These are phyloP conservation scores for Podaxis sp. DNA, from an alignment of 768 basidiomycete species.

Conservation along the genomic window DNA sequence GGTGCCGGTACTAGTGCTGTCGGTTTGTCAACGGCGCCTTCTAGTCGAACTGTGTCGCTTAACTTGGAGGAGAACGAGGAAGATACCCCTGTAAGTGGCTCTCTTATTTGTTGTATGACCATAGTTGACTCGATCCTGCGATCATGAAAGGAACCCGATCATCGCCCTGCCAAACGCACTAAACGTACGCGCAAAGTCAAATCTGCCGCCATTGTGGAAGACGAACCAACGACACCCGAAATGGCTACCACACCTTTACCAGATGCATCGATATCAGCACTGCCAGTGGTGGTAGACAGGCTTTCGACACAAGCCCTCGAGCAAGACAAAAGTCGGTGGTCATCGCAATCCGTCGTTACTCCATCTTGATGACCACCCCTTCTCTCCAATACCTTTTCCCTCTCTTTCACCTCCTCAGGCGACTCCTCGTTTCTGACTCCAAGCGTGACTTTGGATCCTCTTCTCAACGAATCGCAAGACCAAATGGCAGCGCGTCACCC, in stretches of 20 bases:
- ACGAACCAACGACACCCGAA: conserved; percentile 32
- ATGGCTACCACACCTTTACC: conserved; percentile 29
- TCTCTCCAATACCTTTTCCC: neutral
- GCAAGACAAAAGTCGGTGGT: conserved; percentile 59
- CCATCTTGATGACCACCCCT: conserved; percentile 9
- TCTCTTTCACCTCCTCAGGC: neutral
- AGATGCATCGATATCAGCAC: conserved; percentile 21
- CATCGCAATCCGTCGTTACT: conserved; percentile 7
- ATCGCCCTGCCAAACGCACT: conserved; percentile 37
- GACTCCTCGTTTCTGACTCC: neutral
- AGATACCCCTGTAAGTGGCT: conserved; percentile 20
- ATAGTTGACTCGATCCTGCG: conserved; percentile 12
- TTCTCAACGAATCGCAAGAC: neutral
- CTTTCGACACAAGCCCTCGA: conserved; percentile 57
- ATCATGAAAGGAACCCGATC: conserved; percentile 30
- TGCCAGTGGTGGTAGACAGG: conserved; percentile 20
- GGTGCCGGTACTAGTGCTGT: neutral
- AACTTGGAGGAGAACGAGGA: conserved; percentile 25
- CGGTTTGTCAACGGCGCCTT: conserved; percentile 14
- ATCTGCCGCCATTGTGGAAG: conserved; percentile 39
- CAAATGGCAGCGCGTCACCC: neutral
- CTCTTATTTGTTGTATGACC: neutral
- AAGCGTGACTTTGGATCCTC: neutral
- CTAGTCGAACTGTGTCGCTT: conserved; percentile 22
- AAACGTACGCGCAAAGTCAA: conserved; percentile 43